Percentiles rank a stretch among this genome's conserved stretches.
Conservation (phyloP, 805 yeast species). For the Lipomyces kockii region DNA sequence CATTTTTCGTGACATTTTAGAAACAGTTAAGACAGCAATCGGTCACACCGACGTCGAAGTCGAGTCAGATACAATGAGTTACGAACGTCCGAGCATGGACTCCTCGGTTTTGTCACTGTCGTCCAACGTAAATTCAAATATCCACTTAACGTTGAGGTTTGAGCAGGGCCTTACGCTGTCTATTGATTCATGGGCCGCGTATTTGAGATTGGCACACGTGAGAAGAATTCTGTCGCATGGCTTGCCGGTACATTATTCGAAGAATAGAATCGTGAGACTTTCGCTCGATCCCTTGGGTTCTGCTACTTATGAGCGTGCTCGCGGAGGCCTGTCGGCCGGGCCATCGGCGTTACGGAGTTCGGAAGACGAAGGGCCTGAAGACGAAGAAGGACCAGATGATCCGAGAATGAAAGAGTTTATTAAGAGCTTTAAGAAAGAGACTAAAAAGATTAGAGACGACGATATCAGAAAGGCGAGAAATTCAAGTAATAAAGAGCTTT, state of each 20-base stretch:
- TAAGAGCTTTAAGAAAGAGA: constrained; percentile 11
- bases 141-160: constrained; percentile 34
- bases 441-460: constrained; percentile 9
- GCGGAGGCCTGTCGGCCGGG: neutral
- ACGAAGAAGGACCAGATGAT: constrained; percentile 6
- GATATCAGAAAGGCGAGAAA: constrained; percentile 21
- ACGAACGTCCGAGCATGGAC: constrained; percentile 20
- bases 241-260: constrained; percentile 38
- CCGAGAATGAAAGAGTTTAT: constrained; percentile 9
- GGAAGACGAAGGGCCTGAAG: constrained; percentile 16
- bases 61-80: constrained; percentile 17
- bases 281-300: constrained; percentile 26
- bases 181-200: constrained; percentile 38
- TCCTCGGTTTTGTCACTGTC: constrained; percentile 12
- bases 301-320: constrained; percentile 22
- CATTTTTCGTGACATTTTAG: constrained; percentile 38
- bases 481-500: constrained; percentile 7
- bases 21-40: constrained; percentile 34
- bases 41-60: constrained; percentile 16
- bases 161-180: constrained; percentile 23
- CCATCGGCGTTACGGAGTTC: neutral
- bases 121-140: constrained; percentile 19
- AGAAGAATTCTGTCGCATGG: constrained; percentile 36
- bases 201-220: constrained; percentile 33
- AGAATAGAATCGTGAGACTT: constrained; percentile 31